Evolutionary conservation across 768 basidiomycete genomes (phyloP), one percentile per base, ranked within the genome.

Genomic region (Coprinellus aureogranulatus): DNA sequence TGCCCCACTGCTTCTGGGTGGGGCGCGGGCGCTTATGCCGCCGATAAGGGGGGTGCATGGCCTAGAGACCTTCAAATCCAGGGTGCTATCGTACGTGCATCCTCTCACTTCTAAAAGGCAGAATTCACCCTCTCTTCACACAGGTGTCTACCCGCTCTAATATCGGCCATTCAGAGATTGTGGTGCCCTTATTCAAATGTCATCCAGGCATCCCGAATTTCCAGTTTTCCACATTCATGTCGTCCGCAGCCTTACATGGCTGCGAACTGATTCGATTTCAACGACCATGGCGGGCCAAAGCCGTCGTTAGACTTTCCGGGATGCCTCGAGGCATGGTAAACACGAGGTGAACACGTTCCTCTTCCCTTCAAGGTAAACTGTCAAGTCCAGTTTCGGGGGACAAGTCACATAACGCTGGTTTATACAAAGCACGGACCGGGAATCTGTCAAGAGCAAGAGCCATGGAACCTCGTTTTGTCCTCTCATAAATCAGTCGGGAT

Each of bases 331-430:
- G 31, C 30, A 4, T n/a, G 31, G 4, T 14, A 34, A 37, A 52
- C 50, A 52, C 34, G 50, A n/a, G 30, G 31, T 37, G 23, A 52
- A 52, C 50, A 52, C 50, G 50, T 52, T 52, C 25, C 18, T 20
- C 31, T 16, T 22, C 10, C 5, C 6, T 8, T 6, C 9, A 44
- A n/a, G 41, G 30, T 23, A 25, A 14, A 28, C 16, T 49, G 18
- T 11, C 2, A 37, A 16, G 20, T 20, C n/a, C n/a, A 20, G 50
- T 52, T 52, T 52, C 50, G 50, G 39, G 50, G 50, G 50, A 52
- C n/a, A 8, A 8, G 46, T 48, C 10, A 48, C 34, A 39, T 37
- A 52, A 27, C 48, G 6, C 27, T 34, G 6, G 8, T 6, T 34
- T 6, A 34, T 6, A 34, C 20, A 22, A 44, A n/a, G 41, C 20